Percentiles rank a stretch among this genome's conserved stretches.
Conservation (phyloP, 306 rosid species). For the Parietaria judaica region DNA sequence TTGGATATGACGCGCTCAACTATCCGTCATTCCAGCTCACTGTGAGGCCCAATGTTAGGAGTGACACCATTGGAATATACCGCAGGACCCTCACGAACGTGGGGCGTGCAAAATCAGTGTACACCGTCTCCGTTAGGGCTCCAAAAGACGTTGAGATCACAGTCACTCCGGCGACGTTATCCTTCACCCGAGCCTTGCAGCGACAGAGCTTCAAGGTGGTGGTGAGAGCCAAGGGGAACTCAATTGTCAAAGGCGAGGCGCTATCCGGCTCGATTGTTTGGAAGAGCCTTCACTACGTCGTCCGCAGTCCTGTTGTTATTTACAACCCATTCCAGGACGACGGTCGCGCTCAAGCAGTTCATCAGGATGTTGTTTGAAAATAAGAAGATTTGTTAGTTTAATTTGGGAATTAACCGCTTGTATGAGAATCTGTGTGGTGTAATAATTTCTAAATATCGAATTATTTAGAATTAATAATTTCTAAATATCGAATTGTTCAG, state of each 20-base stretch:
- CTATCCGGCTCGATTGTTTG: constrained; percentile 60
- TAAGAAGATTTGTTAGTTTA: too few species aligned
- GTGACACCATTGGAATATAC: constrained; percentile 36
- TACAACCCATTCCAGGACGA: constrained; percentile 24
- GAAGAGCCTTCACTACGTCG: constrained; percentile 40
- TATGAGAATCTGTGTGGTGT: too few species aligned
- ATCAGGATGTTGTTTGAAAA: not conserved
- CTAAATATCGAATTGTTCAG: too few species aligned
- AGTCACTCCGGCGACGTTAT: constrained; percentile 40
- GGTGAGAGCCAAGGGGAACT: constrained; percentile 50
- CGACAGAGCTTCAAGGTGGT: constrained; percentile 62
- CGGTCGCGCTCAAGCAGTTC: not conserved
- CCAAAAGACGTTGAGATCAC: constrained; percentile 58
- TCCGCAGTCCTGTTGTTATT: constrained; percentile 69
- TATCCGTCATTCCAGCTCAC: constrained; percentile 67
- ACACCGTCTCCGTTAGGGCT: constrained; percentile 46
- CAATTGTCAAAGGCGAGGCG: constrained; percentile 16
- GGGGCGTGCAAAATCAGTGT: constrained; percentile 41
- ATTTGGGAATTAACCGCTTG: not conserved
- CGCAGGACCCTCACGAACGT: constrained; percentile 70
- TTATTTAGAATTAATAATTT: too few species aligned
- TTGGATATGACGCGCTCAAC: constrained; percentile 74
- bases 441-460: too few species aligned
- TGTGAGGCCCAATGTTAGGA: constrained; percentile 20
- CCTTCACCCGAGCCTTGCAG: constrained; percentile 37